Conservation (phyloP, 2,329 filamentous ascomycete species). For the Xylaria sp. region DNA sequence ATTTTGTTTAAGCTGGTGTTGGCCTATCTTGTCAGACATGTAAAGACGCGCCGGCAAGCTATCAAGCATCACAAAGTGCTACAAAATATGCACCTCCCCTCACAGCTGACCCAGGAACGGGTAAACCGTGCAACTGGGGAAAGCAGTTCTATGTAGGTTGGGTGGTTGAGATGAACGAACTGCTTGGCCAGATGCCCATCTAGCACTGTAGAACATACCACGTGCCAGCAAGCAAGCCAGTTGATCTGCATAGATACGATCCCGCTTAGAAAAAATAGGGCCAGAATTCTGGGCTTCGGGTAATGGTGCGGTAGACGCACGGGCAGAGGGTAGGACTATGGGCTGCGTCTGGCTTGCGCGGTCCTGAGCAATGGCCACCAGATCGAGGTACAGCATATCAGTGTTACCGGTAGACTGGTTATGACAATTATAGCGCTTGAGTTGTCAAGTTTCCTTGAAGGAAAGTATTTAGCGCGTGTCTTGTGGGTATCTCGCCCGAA, state of each 20-base stretch:
- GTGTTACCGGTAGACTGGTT: background rate
- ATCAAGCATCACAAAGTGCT: background rate
- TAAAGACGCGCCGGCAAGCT: background rate
- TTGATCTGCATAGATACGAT: background rate
- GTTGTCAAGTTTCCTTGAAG: background rate
- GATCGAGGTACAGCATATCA: background rate
- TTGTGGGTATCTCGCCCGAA: background rate
- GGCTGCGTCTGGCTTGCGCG: background rate
- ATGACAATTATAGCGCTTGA: background rate
- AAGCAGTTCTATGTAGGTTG: background rate
- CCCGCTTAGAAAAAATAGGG: background rate
- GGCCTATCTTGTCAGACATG: background rate
- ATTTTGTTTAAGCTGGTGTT: background rate
- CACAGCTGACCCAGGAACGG: background rate
- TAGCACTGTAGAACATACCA: conserved; percentile 5
- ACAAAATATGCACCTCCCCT: background rate
- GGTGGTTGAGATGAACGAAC: conserved; percentile 2
- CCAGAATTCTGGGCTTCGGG: background rate
- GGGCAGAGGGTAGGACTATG: background rate
- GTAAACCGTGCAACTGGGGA: conserved; percentile 8
- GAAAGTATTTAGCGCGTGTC: background rate
- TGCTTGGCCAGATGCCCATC: background rate
- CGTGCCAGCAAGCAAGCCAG: background rate
- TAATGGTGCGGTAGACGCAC: background rate
- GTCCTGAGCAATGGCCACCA: background rate